Evolutionary conservation across 2,329 filamentous ascomycete species (phyloP), one percentile per base, ranked within the genome.

Genomic region (Pestalotiopsis sp.): DNA sequence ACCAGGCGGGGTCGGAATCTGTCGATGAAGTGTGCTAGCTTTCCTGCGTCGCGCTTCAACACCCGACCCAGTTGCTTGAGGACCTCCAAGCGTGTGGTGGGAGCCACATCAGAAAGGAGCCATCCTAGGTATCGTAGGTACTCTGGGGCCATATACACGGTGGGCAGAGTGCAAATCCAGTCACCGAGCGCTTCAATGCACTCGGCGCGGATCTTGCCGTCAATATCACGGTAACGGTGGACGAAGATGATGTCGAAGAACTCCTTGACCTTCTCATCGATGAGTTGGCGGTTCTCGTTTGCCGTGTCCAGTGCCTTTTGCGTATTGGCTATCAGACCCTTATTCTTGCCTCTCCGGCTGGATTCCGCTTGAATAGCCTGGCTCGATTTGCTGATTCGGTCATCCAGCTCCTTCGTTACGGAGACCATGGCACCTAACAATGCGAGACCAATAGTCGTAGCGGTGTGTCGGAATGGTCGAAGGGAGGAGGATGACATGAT

Each of bases 121-220:
- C 96, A 99, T 66, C 96, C 96, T 5, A 99, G 85, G 76, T 99
- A 99, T 70, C 96, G 91, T 64, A 99, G 84, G 80, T 97, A 97
- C 73, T 92, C 88, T 1, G 94, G 94, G 72, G 98, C 93, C 79
- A 98, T 93, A 81, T 97, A 99, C 60, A 93, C 88, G 61, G 94
- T 93, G 2, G 95, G 93, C 65, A 97, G 89, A 12, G 88, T 88
- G 77, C 91, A 88, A 73, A 98, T 97, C 96, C 96, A 99, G 56
- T 90, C 88, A 36, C 95, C 94, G 9, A 99, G 85, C 14, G 94
- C 93, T 71, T 92, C 90, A 27, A 97, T 91, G 77, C 95, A 98
- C 76, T 98, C 95, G 0, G 92, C 90, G 66, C 96, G 90, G 72
- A 99, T 97, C 74, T 90, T 93, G 6, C 93, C 90, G 76, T 99